These are phyloP conservation scores for Aspergillus egyptiacus DNA, from an alignment of 495 filamentous ascomycete species.

Conservation along the genomic window DNA sequence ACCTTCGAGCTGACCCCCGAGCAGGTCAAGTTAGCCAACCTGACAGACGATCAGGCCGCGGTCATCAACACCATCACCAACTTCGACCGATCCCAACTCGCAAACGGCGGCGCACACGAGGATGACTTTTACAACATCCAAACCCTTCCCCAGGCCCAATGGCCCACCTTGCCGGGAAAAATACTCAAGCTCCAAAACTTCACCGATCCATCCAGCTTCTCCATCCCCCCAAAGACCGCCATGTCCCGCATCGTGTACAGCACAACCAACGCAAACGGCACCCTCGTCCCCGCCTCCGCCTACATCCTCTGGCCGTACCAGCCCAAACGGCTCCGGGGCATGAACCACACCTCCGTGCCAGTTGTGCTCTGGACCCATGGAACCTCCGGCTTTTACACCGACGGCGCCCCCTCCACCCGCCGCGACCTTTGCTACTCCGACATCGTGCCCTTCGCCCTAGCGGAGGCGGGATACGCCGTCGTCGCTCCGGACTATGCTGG, in stretches of 20 bases:
- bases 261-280: neutral
- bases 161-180: too few species aligned
- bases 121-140: too few species aligned
- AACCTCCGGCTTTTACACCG: constrained; percentile 40
- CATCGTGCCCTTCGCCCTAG: constrained; percentile 39
- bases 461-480: constrained; percentile 46
- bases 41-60: too few species aligned
- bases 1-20: too few species aligned
- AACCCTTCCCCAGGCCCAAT: too few species aligned
- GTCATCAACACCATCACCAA: too few species aligned
- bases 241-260: constrained; percentile 8
- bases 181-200: too few species aligned
- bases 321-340: neutral
- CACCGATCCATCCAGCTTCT: too few species aligned
- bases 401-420: constrained; percentile 41
- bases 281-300: neutral
- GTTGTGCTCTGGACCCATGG: constrained; percentile 49
- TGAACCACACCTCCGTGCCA: too few species aligned
- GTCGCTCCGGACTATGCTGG: constrained; percentile 54
- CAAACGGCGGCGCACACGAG: too few species aligned
- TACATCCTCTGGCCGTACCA: constrained; percentile 4
- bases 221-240: neutral
- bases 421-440: constrained; percentile 43
- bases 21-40: too few species aligned
- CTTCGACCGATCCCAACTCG: too few species aligned